phyloP scores from a whole-genome alignment of 495 filamentous ascomycete genomes.

The Tuber umbilicatum region DNA sequence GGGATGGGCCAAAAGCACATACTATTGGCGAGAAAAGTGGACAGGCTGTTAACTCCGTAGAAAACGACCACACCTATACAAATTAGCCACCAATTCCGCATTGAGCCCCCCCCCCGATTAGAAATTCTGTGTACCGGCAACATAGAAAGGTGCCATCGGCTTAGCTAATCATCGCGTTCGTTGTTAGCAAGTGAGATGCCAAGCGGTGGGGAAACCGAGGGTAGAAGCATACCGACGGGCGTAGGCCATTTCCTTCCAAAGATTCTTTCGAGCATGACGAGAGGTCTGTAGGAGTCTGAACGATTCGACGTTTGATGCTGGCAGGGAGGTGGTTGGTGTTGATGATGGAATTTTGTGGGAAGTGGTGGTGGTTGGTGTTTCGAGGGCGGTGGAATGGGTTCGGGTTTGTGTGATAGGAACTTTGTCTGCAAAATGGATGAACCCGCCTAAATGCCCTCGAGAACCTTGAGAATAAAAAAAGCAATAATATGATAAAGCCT shows the following conservation, averaged over 20 bases:
- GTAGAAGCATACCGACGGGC: slow-evolving; percentile 65
- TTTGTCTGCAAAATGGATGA: slow-evolving; percentile 12
- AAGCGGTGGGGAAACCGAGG: slow-evolving; percentile 12
- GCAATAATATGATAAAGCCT: not conserved
- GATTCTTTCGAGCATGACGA: slow-evolving; percentile 54
- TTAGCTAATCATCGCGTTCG: slow-evolving; percentile 53
- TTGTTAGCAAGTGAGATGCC: slow-evolving; percentile 27
- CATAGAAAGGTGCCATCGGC: slow-evolving; percentile 87
- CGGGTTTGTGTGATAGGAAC: slow-evolving; percentile 5
- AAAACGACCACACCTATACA: slow-evolving; percentile 67
- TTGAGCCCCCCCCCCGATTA: slow-evolving; percentile 14
- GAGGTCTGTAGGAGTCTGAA: not conserved
- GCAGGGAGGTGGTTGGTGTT: slow-evolving; percentile 35
- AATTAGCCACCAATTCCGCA: slow-evolving; percentile 20
- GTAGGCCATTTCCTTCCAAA: slow-evolving; percentile 82
- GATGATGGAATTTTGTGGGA: slow-evolving; percentile 24
- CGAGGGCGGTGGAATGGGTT: slow-evolving; percentile 27
- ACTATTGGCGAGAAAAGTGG: slow-evolving; percentile 65
- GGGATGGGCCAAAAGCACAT: slow-evolving; percentile 45
- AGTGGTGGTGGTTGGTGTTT: slow-evolving; percentile 26
- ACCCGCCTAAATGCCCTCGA: not conserved
- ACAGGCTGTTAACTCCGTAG: slow-evolving; percentile 78
- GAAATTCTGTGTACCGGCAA: slow-evolving; percentile 58
- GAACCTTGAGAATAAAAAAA: not conserved
- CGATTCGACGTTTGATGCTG: not conserved